Conservation (phyloP, 805 yeast genomes). For the Kluyveromyces lactis region DNA sequence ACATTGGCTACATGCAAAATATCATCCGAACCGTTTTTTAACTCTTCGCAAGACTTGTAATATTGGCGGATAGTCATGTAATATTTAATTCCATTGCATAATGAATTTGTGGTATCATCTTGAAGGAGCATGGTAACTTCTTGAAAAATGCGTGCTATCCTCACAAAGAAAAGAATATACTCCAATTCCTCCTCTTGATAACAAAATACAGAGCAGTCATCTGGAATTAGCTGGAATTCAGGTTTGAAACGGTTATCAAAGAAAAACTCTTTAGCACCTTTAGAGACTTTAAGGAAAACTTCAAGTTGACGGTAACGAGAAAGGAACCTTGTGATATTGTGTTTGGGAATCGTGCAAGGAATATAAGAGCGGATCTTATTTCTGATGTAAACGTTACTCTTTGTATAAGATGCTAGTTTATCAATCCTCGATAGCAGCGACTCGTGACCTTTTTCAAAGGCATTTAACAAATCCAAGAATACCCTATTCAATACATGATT, state of each 20-base stretch:
- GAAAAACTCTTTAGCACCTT: constrained; percentile 1
- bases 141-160: constrained; percentile 8
- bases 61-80: constrained; percentile 7
- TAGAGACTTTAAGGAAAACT: constrained; percentile 4
- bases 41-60: constrained; percentile 5
- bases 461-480: constrained; percentile 5
- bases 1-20: constrained; percentile 1
- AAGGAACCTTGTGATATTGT: constrained; percentile 6
- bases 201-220: constrained; percentile 7
- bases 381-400: constrained; percentile 8
- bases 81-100: constrained; percentile 7
- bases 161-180: constrained; percentile 6
- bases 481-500: constrained; percentile 8
- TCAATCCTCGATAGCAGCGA: constrained; percentile 9
- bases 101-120: constrained; percentile 8
- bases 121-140: constrained; percentile 9
- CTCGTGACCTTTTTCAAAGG: constrained; percentile 5
- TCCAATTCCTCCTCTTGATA: constrained; percentile 7
- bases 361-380: constrained; percentile 6
- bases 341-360: constrained; percentile 6
- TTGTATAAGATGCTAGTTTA: constrained; percentile 5
- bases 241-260: background rate
- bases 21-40: constrained; percentile 6
- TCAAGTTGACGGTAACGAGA: constrained; percentile 9
- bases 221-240: constrained; percentile 7